Base-by-base conservation (phyloP, 305 asterid species). In the Nicotiana rustica region DNA sequence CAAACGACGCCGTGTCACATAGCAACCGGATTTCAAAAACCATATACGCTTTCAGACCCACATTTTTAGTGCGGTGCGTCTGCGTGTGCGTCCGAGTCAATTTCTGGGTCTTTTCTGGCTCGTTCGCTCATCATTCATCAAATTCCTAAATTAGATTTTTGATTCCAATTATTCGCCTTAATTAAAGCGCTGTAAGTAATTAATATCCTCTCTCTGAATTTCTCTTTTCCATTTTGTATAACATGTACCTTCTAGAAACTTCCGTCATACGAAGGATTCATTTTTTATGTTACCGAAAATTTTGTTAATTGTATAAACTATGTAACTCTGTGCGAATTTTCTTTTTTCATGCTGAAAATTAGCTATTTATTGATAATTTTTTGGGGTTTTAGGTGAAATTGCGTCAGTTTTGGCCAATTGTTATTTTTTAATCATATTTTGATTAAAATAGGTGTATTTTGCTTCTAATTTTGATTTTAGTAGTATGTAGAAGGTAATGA, bases 61-160 rank as follows among this genome's bases (percentile, higher is more conserved):
- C 12, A 19, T 52, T 44, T 10, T 38, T n/a, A 18, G 35, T 44
- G 52, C 52, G 52, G 52, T 44, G 52, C 57, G 6, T 70, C 13
- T 14, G 78, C 78, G 6, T 70, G 21, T 25, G 78, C 78, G 78
- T 70, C 55, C 59, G 78, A 70, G 78, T 73, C 62, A 73, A 49
- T 47, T 75, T 75, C 29, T 15, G 65, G 44, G 36, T 49, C 21
- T 25, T 25, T 49, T 7, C 17, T 13, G 64, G 25, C 64, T 75
- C 64, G 44, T 75, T 52, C 64, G 80, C 80, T 75, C 80, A 68
- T 35, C 3, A 29, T 21, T 17, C n/a, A 66, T 66, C 71, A 31
- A 31, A 44, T 49, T 31, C 13, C 4, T 8, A 5, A 41, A 41
- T 10, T 33, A 5, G 41, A 29, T 69, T n/a, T 12, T 38, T 5